Percentiles rank a stretch among this genome's conserved stretches.
phyloP scores from a whole-genome alignment of 2,329 filamentous ascomycete genomes.

The Microsporum canis region DNA sequence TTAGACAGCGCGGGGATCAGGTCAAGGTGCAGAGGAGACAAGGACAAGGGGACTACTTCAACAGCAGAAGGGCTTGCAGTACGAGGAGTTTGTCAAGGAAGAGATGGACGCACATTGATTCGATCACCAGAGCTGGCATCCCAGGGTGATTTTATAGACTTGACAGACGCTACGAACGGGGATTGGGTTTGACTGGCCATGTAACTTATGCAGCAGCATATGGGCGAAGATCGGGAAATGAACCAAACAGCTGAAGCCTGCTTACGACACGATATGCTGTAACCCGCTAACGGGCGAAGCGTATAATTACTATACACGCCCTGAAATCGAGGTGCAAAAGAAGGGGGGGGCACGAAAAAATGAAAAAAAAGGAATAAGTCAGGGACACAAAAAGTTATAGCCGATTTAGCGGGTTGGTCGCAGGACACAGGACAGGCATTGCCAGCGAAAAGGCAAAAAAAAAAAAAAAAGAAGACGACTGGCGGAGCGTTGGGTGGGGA shows the following conservation, averaged over 20 bases:
- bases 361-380: background rate
- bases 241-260: slow-evolving; percentile 1
- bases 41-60: background rate
- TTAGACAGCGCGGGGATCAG: background rate
- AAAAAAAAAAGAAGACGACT: background rate
- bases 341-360: too few species aligned
- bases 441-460: background rate
- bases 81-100: background rate
- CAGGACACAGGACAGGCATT: background rate
- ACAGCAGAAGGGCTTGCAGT: background rate
- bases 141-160: background rate
- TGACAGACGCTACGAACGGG: background rate
- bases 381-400: background rate
- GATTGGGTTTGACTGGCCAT: background rate
- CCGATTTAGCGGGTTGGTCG: background rate
- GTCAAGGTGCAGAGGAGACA: background rate
- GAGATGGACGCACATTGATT: background rate
- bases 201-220: background rate
- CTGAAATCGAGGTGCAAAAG: background rate
- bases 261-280: background rate
- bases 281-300: background rate
- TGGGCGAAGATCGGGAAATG: slow-evolving; percentile 2
- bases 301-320: background rate
- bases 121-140: background rate
- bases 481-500: slow-evolving; percentile 3